Evolutionary conservation across 2,329 filamentous ascomycete genomes (phyloP).

Genomic region (Aciculosporium take): DNA sequence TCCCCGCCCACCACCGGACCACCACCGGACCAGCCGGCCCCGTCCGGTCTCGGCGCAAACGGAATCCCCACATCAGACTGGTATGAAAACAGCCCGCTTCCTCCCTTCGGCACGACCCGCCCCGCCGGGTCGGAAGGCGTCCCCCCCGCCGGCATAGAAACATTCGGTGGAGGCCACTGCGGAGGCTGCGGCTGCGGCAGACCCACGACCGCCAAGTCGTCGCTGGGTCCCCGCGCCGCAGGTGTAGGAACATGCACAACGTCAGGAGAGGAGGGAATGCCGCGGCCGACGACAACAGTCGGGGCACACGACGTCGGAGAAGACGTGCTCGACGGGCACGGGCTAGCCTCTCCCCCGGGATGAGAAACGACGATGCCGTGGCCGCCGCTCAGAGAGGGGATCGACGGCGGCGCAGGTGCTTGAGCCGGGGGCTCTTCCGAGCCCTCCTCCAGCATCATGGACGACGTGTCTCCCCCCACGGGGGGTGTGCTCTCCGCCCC

Average conservation of each 20-base stretch:
- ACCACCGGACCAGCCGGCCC: neutral
- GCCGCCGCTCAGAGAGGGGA: conserved; percentile 12
- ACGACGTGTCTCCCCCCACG: neutral
- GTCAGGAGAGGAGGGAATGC: conserved; percentile 21
- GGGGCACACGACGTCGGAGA: conserved; percentile 13
- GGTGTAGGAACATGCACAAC: conserved; percentile 16
- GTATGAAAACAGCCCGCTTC: conserved; percentile 21
- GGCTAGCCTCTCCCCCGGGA: conserved; percentile 13
- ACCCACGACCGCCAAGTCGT: too few species aligned
- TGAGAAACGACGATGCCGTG: too few species aligned
- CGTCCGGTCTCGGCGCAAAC: conserved; percentile 25
- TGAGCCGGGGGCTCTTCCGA: neutral
- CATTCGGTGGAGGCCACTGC: conserved; percentile 38
- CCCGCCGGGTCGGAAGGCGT: conserved; percentile 14
- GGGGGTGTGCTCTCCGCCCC: neutral
- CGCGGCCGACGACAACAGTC: conserved; percentile 8
- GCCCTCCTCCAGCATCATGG: neutral
- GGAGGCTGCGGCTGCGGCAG: too few species aligned
- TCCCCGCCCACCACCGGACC: neutral
- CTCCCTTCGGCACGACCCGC: conserved; percentile 4
- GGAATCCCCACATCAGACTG: conserved; percentile 28
- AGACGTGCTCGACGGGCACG: conserved; percentile 9
- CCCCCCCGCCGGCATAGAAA: conserved; percentile 18
- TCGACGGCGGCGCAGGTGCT: conserved; percentile 11
- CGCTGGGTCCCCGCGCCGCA: conserved; percentile 17